Evolutionary conservation across 805 yeast genomes (phyloP), one percentile per base, ranked within the genome.

Genomic region (Teunomyces stri): DNA sequence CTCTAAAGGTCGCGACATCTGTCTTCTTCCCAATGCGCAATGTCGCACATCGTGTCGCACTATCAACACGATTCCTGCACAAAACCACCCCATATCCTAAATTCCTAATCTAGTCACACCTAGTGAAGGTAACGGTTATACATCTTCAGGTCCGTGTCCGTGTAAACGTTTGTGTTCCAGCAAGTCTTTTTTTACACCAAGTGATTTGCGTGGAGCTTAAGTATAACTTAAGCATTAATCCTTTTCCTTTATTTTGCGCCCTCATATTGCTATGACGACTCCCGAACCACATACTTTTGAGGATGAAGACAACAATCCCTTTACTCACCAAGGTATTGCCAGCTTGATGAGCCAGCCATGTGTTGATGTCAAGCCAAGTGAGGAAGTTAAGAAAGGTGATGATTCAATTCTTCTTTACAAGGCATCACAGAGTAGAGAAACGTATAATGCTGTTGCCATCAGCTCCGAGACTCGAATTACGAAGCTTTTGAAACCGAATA

Each of bases 231-330:
- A 25, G 10, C 11, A 9, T 25, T 25, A 9, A 25, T 2, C 27
- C 27, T 9, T 25, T 25, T 9, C 27, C 11, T 9, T 25, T 25
- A 9, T 9, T 25, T 25, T 4, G 9, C 27, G 11, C 27, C 11
- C 11, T 25, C 27, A 25, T 25, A 9, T 25, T 25, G 27, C 11
- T 28, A 41, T 41, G 43, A 20, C 43, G 28, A 18, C 34, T 21
- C 27, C 18, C 3, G 34, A 18, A 29, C 46, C 39, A n/a, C 46
- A 36, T 15, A 38, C 40, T 12, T 51, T 51, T 45, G 48, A 40
- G 13, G 43, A 55, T 16, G 71, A 69, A 49, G 75, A 70, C 49
- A 71, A 71, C 54, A 70, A 66, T 50, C 76, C 75, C 6, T 67
- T 67, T 45, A 57, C 65, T 37, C 58, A 56, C 50, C 56, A 58